phyloP scores from a whole-genome alignment of 1,139 yeast species.

The Lodderomyces beijingensis region DNA sequence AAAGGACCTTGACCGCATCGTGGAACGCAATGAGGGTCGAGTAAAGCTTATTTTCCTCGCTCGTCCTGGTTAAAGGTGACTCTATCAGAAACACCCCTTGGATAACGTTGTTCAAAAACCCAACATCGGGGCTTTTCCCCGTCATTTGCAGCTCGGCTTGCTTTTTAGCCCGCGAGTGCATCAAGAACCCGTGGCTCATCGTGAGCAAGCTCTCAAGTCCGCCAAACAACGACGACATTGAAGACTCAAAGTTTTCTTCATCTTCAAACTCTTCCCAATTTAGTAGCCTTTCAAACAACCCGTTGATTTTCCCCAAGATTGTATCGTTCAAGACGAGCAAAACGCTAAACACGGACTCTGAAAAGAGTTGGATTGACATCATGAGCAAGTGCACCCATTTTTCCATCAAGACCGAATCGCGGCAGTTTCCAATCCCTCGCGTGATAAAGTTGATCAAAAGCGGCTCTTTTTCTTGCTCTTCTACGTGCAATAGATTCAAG shows the following conservation, averaged over 20 bases:
- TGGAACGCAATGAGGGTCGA: slow-evolving; percentile 61
- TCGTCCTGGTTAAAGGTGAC: slow-evolving; percentile 54
- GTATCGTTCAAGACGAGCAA: slow-evolving; percentile 47
- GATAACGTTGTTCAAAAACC: slow-evolving; percentile 71
- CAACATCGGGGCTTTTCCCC: slow-evolving; percentile 25
- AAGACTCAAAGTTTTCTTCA: slow-evolving; percentile 35
- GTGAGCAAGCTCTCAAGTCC: slow-evolving; percentile 64
- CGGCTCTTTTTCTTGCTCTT: slow-evolving; percentile 31
- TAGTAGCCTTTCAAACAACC: slow-evolving; percentile 25
- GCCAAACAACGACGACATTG: slow-evolving; percentile 50
- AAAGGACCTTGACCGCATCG: slow-evolving; percentile 52
- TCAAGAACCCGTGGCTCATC: slow-evolving; percentile 56
- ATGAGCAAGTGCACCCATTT: slow-evolving; percentile 46
- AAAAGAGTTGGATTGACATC: slow-evolving; percentile 43
- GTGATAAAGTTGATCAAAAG: slow-evolving; percentile 31
- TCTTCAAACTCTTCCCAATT: slow-evolving; percentile 16
- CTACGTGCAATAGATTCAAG: slow-evolving; percentile 29
- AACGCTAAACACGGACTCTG: slow-evolving; percentile 49
- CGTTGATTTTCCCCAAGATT: slow-evolving; percentile 43
- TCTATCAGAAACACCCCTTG: slow-evolving; percentile 88
- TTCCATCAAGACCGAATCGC: slow-evolving; percentile 32
- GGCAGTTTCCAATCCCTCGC: slow-evolving; percentile 35
- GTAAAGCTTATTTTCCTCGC: slow-evolving; percentile 51
- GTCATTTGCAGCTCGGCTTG: slow-evolving; percentile 5
- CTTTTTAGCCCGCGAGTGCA: slow-evolving; percentile 18